Evolutionary conservation across 2,329 filamentous ascomycete genomes (phyloP).

Genomic region (Cordyceps farinosa): DNA sequence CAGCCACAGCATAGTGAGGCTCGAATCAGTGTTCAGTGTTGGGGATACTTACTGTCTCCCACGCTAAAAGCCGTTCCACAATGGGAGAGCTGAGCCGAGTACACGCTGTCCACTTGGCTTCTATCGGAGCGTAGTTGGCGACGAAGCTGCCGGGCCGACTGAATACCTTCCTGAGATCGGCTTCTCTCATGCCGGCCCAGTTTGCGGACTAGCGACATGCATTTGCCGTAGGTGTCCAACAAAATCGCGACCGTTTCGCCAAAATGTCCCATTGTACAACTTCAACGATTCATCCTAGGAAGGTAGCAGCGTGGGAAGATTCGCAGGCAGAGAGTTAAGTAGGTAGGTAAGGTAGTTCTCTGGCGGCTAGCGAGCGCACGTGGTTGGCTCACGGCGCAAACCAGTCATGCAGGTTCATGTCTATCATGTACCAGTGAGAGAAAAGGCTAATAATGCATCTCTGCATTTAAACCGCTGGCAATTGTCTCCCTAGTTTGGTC

Average conservation of each 20-base stretch:
- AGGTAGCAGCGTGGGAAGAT: neutral
- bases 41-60: conserved; percentile 43
- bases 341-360: neutral
- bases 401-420: neutral
- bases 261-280: conserved; percentile 37
- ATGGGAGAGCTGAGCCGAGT: conserved; percentile 39
- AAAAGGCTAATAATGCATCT: neutral
- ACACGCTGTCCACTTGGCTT: conserved; percentile 40
- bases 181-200: conserved; percentile 25
- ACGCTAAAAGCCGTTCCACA: conserved; percentile 41
- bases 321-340: neutral
- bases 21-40: neutral
- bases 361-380: neutral
- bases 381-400: neutral
- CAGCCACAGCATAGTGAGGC: neutral
- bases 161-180: conserved; percentile 23
- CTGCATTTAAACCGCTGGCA: neutral
- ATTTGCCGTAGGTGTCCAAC: conserved; percentile 46
- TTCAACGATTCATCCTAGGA: neutral
- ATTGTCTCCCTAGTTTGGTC: neutral
- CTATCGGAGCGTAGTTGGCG: conserved; percentile 39
- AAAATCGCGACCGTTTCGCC: conserved; percentile 42
- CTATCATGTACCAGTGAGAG: too few relatives aligned
- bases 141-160: conserved; percentile 26
- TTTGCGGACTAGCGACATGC: conserved; percentile 40